Percentiles rank a stretch among this genome's conserved stretches.
Evolutionary conservation across 2,329 filamentous ascomycete genomes (phyloP).

Genomic region (Monosporascus sp.): DNA sequence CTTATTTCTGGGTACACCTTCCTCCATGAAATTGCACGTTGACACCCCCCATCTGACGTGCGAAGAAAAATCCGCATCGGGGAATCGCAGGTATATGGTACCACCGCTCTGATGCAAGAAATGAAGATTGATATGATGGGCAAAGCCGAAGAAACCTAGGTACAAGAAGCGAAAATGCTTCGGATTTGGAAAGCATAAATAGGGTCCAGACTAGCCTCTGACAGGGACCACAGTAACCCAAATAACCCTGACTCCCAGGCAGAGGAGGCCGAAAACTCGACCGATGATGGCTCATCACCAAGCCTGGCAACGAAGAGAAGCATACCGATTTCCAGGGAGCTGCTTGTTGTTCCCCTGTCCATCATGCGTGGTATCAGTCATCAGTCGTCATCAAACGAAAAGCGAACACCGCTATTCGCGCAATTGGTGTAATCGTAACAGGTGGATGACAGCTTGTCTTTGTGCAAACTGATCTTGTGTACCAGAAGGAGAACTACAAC

Average conservation of each 20-base stretch:
- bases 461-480: slow-evolving; percentile 9
- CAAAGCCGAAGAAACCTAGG: slow-evolving; percentile 13
- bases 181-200: slow-evolving; percentile 13
- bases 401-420: not conserved
- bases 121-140: slow-evolving; percentile 12
- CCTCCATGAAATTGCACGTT: not conserved
- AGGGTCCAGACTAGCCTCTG: slow-evolving; percentile 13
- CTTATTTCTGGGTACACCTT: not conserved
- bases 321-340: slow-evolving; percentile 8
- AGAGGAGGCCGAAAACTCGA: slow-evolving; percentile 1
- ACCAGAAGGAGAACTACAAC: slow-evolving; percentile 12
- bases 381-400: slow-evolving; percentile 9
- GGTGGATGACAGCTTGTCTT: slow-evolving; percentile 4
- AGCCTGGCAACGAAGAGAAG: slow-evolving; percentile 23
- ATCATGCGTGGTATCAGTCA: slow-evolving; percentile 13
- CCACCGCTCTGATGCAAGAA: slow-evolving; percentile 2
- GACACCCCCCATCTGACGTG: not conserved
- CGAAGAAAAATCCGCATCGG: not conserved
- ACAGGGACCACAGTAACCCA: slow-evolving; percentile 4
- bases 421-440: slow-evolving; percentile 6
- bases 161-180: slow-evolving; percentile 23
- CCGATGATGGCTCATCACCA: slow-evolving; percentile 5
- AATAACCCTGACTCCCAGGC: slow-evolving; percentile 1
- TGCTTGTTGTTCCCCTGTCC: slow-evolving; percentile 9
- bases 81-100: not conserved